These are phyloP conservation scores for Penicillium malachiteum DNA, from an alignment of 495 filamentous ascomycete genomes.

Conservation along the genomic window DNA sequence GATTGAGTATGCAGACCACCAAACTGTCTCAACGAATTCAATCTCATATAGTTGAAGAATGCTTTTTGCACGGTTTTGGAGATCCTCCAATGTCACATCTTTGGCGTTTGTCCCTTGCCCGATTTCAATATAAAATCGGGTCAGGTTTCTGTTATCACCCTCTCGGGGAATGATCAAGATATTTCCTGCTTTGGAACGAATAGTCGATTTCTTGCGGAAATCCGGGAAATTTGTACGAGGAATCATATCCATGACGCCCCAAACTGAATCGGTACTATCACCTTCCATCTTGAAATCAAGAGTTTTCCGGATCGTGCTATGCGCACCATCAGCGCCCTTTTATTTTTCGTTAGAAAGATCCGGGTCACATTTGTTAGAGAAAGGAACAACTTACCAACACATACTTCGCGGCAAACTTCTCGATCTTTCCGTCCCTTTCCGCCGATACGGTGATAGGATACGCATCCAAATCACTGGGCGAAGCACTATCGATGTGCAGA, in stretches of 20 bases:
- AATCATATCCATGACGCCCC: conserved; percentile 83
- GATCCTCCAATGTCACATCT: conserved; percentile 46
- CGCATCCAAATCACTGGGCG: conserved; percentile 38
- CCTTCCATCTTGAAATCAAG: conserved; percentile 72
- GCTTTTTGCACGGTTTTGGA: conserved; percentile 55
- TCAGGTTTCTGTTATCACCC: conserved; percentile 58
- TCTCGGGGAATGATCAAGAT: conserved; percentile 74
- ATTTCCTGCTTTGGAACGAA: conserved; percentile 56
- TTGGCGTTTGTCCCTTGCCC: conserved; percentile 48
- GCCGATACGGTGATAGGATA: conserved; percentile 56
- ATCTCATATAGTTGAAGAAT: conserved; percentile 59
- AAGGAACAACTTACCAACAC: conserved; percentile 51
- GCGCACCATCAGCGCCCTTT: conserved; percentile 78
- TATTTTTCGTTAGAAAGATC: neutral
- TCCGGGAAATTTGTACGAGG: conserved; percentile 78
- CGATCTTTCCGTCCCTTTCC: conserved; percentile 49
- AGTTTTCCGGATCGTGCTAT: conserved; percentile 63
- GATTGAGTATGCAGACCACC: conserved; percentile 62
- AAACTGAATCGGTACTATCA: conserved; percentile 70
- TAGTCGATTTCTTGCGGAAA: conserved; percentile 70
- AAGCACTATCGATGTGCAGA: conserved; percentile 51
- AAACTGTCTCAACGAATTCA: conserved; percentile 50
- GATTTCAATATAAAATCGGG: conserved; percentile 71
- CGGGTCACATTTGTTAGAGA: neutral
- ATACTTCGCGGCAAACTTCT: conserved; percentile 64